Evolutionary conservation across 805 yeast species (phyloP), one percentile per base, ranked within the genome.

Genomic region (Cyberlindnera subsufficiens): DNA sequence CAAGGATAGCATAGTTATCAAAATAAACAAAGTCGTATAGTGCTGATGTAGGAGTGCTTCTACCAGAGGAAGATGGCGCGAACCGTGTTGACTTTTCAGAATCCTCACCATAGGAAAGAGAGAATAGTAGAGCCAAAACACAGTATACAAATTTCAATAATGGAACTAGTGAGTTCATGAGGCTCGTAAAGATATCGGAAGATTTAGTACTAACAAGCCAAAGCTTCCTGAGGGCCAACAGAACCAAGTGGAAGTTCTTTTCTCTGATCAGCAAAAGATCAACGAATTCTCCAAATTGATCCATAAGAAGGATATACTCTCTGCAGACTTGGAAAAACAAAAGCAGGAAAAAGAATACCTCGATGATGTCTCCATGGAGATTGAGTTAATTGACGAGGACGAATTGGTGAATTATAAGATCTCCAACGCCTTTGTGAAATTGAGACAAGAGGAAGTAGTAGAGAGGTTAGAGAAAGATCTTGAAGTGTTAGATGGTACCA

Each of bases 251-350:
- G 66, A 65, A 45, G 74, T 69, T 6, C 58, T 66, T 6, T 61
- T 58, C 34, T 55, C 77, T 44, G 98, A 91, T 61, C 99, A 91
- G 66, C 81, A 85, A 59, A 78, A 78, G 58, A 91, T 91, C 68
- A 93, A 91, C 64, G 79, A 79, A 60, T 91, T 93, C 59, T 86
- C 96, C 14, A 84, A 89, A 37, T 70, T 89, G 48, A 86, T 89
- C 46, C 70, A 80, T 50, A 78, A 82, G 46, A 80, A 82, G 51
- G 88, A 86, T 50, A 71, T 71, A 16, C 60, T 80, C 13, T 68
- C 72, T 29, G 72, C 64, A 16, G 72, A 72, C 39, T 66, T 85
- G 30, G 65, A 68, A 17, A 64, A 65, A 42, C 67, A 72, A 47
- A 68, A 72, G 52, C 75, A 77, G 46, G 96, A 88, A 54, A 86